Percentiles rank a stretch among this genome's conserved stretches.
phyloP scores from a whole-genome alignment of 129 eudicot genomes.

The Rutidosis leptorrhynchoides region DNA sequence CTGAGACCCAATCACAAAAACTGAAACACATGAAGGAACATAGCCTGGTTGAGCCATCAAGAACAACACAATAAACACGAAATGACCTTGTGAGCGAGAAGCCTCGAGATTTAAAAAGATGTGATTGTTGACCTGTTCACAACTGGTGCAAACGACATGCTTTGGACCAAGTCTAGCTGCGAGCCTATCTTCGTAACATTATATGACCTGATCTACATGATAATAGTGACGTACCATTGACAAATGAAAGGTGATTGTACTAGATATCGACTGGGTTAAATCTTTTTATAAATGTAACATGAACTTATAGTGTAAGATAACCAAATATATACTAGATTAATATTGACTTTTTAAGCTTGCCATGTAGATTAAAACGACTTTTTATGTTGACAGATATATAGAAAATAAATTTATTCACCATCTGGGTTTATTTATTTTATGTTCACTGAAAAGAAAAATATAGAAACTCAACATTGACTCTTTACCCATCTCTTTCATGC shows the following conservation, averaged over 20 bases:
- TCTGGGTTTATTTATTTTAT: too few relatives aligned
- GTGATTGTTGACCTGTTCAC: neutral
- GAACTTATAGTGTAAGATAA: neutral
- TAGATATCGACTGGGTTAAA: neutral
- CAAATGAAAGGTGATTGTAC: neutral
- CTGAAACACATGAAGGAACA: neutral
- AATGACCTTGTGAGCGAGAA: neutral
- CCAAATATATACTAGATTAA: neutral
- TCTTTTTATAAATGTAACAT: too few relatives aligned
- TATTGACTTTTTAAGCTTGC: too few relatives aligned
- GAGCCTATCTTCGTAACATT: neutral
- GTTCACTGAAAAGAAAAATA: too few relatives aligned
- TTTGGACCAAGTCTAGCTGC: neutral
- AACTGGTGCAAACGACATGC: neutral
- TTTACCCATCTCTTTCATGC: too few relatives aligned
- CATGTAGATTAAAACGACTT: too few relatives aligned
- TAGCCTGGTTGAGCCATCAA: conserved; percentile 14
- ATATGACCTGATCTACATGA: neutral
- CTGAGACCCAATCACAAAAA: conserved; percentile 17
- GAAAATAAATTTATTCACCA: too few relatives aligned
- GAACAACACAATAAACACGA: neutral
- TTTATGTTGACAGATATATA: too few relatives aligned
- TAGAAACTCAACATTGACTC: neutral
- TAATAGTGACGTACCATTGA: neutral
- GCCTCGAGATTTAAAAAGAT: neutral